Evolutionary conservation across 73 alveolate genomes (phyloP), one percentile per base, ranked within the genome.

Genomic region (Tetrahymena borealis): DNA sequence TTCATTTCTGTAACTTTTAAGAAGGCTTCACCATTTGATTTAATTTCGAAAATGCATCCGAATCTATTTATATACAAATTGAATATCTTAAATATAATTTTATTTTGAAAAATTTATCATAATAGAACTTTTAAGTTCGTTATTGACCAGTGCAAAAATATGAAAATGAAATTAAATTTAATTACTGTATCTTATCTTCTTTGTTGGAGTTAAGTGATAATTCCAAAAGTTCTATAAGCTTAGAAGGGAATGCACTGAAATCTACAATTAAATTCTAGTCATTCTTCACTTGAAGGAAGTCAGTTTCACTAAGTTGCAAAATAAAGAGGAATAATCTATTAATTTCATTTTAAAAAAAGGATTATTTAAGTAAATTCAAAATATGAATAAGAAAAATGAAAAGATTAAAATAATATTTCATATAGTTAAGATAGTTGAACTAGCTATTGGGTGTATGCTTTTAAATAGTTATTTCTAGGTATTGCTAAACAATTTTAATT

Each of bases 231-330:
- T 93, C 95, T 38, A 92, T 92, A 13, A 93, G 91, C 78, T 93
- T 93, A 90, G 78, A 79, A 16, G 95, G 95, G 38, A 93, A 93
- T 93, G 93, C 91, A 32, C 79, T 42, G 78, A 93, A 93, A 39
- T 93, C 95, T 18, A 93, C 95, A 93, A 79, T 91, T 39, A 93
- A 85, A 41, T 92, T 93, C 33, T 93, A 40, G 38, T 93, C 95
- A 40, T 93, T 93, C 39, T 93, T 93, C 15, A 93, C 90, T 32
- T 91, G 91, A 8, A 93, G 33, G 36, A 93, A 93, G n/a, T 93
- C 95, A 39, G 42, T 39, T 33, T 93, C 95, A 39, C 40, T 93
- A 39, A 93, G 78, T 79, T 93, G 85, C 78, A 93, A 85, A 39
- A 93, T 42, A 36, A 79, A 90, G 33, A 93, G 78, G 91, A 93